phyloP scores from a whole-genome alignment of 768 basidiomycete genomes.

The Pleurotus platypus region DNA sequence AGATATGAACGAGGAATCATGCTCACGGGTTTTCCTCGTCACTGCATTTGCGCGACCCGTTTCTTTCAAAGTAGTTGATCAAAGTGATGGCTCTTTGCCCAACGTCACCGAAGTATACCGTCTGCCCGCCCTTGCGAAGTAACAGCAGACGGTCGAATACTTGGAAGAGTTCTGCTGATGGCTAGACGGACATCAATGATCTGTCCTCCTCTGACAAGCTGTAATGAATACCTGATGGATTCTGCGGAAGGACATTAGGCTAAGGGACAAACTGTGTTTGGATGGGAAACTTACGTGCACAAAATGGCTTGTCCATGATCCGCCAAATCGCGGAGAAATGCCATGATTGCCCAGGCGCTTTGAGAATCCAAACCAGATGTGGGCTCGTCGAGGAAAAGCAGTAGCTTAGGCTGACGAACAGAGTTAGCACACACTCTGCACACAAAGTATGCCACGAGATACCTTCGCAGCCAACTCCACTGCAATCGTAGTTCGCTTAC shows the following conservation, averaged over 20 bases:
- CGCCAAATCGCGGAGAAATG: constrained; percentile 72
- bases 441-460: too few relatives aligned
- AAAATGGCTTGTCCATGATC: constrained; percentile 83
- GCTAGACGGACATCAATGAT: constrained; percentile 17
- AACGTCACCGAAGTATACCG: constrained; percentile 56
- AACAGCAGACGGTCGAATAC: constrained; percentile 67
- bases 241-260: constrained; percentile 16
- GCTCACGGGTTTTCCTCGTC: constrained; percentile 56
- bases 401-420: constrained; percentile 54
- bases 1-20: not conserved
- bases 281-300: constrained; percentile 54
- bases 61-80: constrained; percentile 58
- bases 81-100: constrained; percentile 49
- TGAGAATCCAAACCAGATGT: constrained; percentile 89
- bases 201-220: too few relatives aligned
- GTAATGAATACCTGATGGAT: constrained; percentile 35
- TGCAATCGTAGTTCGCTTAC: constrained; percentile 82
- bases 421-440: not conserved
- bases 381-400: constrained; percentile 87
- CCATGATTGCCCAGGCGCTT: constrained; percentile 78
- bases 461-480: constrained; percentile 88
- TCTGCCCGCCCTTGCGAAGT: constrained; percentile 59
- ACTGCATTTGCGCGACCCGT: constrained; percentile 50
- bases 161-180: constrained; percentile 9
- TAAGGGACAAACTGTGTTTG: too few relatives aligned